These are phyloP conservation scores for Corinectria fuckeliana DNA, from an alignment of 2,329 filamentous ascomycete genomes.

Conservation along the genomic window DNA sequence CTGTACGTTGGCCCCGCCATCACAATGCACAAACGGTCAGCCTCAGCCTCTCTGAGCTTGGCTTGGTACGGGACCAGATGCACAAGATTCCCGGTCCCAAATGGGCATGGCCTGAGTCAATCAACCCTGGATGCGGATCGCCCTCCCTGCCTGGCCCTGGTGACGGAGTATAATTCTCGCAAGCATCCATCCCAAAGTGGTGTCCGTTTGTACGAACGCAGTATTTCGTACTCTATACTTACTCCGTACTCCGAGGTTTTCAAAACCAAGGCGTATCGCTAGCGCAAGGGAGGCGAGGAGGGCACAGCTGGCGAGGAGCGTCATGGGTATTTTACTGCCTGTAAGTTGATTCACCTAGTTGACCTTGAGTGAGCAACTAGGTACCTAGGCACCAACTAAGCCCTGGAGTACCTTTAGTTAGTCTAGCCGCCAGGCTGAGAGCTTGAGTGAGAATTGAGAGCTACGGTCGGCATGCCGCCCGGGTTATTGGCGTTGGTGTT, in stretches of 20 bases:
- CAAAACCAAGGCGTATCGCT: neutral
- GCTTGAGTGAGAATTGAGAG: slow-evolving; percentile 14
- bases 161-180: neutral
- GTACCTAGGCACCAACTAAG: too few relatives aligned
- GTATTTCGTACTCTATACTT: too few relatives aligned
- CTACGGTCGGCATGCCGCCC: neutral
- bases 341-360: neutral
- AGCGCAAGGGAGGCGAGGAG: neutral
- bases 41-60: slow-evolving; percentile 4
- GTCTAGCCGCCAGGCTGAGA: neutral
- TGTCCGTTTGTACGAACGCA: too few relatives aligned
- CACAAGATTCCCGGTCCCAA: too few relatives aligned
- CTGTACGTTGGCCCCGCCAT: neutral
- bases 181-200: neutral
- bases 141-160: neutral
- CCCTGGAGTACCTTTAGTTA: neutral
- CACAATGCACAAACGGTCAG: neutral
- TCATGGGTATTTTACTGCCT: neutral
- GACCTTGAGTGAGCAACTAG: neutral
- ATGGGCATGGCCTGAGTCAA: neutral
- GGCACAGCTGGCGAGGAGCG: neutral
- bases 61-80: too few relatives aligned
- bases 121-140: slow-evolving; percentile 9
- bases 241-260: neutral
- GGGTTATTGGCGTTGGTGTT: too few relatives aligned